Evolutionary conservation across 106 monocot genomes (phyloP), one percentile per base, ranked within the genome.

Genomic region (Allium cepa): DNA sequence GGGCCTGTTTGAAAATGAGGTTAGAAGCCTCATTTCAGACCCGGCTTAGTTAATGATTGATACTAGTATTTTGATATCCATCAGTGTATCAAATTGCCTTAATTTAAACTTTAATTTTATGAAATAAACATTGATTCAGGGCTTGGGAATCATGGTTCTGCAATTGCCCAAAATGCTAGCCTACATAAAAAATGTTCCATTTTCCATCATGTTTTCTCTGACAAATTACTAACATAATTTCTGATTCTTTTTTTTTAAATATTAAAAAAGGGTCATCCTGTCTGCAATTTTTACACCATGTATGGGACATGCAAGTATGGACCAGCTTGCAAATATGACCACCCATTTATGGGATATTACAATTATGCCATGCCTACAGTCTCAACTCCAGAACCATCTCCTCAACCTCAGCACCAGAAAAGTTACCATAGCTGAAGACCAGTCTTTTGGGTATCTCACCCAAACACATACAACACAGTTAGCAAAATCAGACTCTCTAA

Each of bases 251-350:
- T 17, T 9, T 69, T 53, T 64, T 58, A 48, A 46, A 36, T 36
- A 36, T 67, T 59, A 67, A 15, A 14, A 22, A 57, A 91, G 91
- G 91, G 84, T 59, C 69, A 84, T 27, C 51, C 80, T 10, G 67
- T 79, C 26, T 91, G 91, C 72, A 66, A 76, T 9, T 79, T 66
- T 63, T 91, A 84, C 46, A 81, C 56, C 7, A 69, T 57, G 28
- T 77, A 77, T 67, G 84, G 86, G 67, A 77, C 16, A 48, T 91
- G 91, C 82, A 91, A 74, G 53, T 91, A 77, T 68, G 91, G 91
- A 64, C 27, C 84, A 49, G 72, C 71, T 56, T 91, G 91, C 79
- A 91, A 79, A 79, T 91, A 60, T 56, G 86, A 91, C 78, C 91
- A 91, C 62, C 86, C 86, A 13, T 22, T 74, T 17, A 26, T 71